Conservation (phyloP, 306 rosid genomes). For the Herpetospermum pedunculosum region DNA sequence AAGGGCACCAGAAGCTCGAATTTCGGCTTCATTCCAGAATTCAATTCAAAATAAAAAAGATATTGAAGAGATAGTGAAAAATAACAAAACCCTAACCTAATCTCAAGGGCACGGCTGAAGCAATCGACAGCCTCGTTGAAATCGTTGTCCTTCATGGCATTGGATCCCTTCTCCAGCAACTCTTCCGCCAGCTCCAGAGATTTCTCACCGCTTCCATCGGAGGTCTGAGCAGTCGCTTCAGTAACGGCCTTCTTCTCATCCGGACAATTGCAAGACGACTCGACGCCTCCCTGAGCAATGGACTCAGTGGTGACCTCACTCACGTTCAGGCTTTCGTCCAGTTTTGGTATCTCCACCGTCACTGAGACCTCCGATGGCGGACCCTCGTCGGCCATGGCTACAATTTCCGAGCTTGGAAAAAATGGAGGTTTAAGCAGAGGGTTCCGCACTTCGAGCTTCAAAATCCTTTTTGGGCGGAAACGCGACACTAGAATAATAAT, state of each 20-base stretch:
- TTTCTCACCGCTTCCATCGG: slow-evolving; percentile 31
- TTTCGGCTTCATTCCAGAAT: neutral
- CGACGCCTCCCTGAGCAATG: slow-evolving; percentile 19
- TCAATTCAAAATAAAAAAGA: neutral
- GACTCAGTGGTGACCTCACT: slow-evolving; percentile 34
- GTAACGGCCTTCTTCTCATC: slow-evolving; percentile 5
- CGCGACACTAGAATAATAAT: neutral
- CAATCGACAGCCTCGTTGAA: slow-evolving; percentile 62
- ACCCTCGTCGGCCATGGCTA: slow-evolving; percentile 53
- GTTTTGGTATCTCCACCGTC: slow-evolving; percentile 18
- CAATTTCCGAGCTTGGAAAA: neutral
- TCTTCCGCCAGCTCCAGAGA: slow-evolving; percentile 47
- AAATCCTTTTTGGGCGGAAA: slow-evolving; percentile 31
- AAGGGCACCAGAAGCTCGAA: neutral
- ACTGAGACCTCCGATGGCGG: slow-evolving; percentile 35
- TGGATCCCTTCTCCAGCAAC: slow-evolving; percentile 53
- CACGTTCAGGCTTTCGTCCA: slow-evolving; percentile 23
- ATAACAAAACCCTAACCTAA: slow-evolving; percentile 49
- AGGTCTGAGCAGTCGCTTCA: slow-evolving; percentile 28
- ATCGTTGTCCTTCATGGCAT: slow-evolving; percentile 61
- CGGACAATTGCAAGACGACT: slow-evolving; percentile 32
- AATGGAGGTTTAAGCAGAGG: neutral
- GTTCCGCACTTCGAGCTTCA: slow-evolving; percentile 20
- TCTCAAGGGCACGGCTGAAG: slow-evolving; percentile 91
- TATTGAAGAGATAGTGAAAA: neutral